A percentile compares a stretch with the other conserved stretches of the same genome.
phyloP scores from a whole-genome alignment of 306 rosid species.

The Acmispon strigosus region DNA sequence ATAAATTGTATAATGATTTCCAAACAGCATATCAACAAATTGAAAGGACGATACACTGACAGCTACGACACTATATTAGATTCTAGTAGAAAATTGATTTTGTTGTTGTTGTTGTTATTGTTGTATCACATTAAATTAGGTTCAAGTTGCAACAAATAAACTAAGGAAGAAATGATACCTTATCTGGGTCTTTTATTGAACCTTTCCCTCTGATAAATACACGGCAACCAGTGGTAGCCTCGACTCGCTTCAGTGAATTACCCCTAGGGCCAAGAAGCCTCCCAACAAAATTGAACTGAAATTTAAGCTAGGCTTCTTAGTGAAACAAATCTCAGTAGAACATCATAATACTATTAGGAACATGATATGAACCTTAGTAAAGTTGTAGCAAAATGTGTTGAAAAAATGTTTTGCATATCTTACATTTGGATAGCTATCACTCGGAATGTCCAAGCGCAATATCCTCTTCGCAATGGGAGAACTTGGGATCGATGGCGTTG shows the following conservation, averaged over 20 bases:
- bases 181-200: constrained; percentile 45
- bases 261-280: constrained; percentile 62
- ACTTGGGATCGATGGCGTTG: constrained; percentile 24
- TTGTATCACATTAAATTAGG: background rate
- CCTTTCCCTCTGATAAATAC: constrained; percentile 56
- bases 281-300: constrained; percentile 59
- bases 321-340: background rate
- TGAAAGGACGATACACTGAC: background rate
- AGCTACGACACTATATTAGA: too few species aligned
- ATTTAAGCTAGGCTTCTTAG: constrained; percentile 15
- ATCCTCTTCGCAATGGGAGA: constrained; percentile 42
- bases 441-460: constrained; percentile 51
- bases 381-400: background rate
- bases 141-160: background rate
- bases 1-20: too few species aligned
- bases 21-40: background rate
- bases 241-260: constrained; percentile 53
- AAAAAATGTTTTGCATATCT: background rate
- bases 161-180: constrained; percentile 26
- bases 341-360: background rate
- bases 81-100: background rate
- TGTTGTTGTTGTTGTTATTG: background rate
- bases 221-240: constrained; percentile 58
- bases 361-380: background rate
- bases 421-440: constrained; percentile 47